Base-by-base conservation (phyloP, 768 basidiomycete genomes). In the Phlebiopsis gigantea region DNA sequence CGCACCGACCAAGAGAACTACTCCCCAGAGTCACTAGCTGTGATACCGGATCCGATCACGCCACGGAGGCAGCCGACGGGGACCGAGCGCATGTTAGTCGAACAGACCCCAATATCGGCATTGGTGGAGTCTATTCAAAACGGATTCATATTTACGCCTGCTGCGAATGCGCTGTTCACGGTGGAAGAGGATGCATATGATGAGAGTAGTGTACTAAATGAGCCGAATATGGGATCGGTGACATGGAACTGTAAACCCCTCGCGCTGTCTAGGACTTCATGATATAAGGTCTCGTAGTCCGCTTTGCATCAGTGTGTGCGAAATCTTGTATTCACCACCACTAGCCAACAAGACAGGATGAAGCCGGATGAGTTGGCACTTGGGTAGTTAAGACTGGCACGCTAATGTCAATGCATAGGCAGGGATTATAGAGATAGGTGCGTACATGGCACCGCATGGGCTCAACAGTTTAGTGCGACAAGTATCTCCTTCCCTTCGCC, bases 401-500 rank as follows among this genome's bases (percentile, higher is more conserved):
- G 34, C 8, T 3, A 39, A 39, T 9, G 34, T 6, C 7, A 34
- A 6, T 34, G 34, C 34, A 39, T 10, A 9, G 12, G 34, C 12
- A 9, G 8, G 17, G 34, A 39, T 9, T 39, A 39, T 39, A 9
- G 8, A 9, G 8, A 39, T 17, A 39, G 34, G 17, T 2, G 34
- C 34, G 34, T 12, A 39, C 8, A 17, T 17, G 8, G 34, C 8
- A 9, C 3, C 34, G 34, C 17, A 39, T 17, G 17, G 34, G 17
- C 12, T 39, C 2, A 2, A 39, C 3, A 39, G 4, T 12, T 29
- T 29, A 98, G 73, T 98, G 94, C 53, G 80, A 85, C 60, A 97
- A 73, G 71, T 80, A 89, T 71, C 81, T 82, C 57, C 95, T 79
- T 8, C 91, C 90, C 75, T 88, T 94, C 31, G 75, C 76, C 61